These are phyloP conservation scores for Saccharomycopsis phalli DNA, from an alignment of 1,139 yeast genomes.

Conservation along the genomic window DNA sequence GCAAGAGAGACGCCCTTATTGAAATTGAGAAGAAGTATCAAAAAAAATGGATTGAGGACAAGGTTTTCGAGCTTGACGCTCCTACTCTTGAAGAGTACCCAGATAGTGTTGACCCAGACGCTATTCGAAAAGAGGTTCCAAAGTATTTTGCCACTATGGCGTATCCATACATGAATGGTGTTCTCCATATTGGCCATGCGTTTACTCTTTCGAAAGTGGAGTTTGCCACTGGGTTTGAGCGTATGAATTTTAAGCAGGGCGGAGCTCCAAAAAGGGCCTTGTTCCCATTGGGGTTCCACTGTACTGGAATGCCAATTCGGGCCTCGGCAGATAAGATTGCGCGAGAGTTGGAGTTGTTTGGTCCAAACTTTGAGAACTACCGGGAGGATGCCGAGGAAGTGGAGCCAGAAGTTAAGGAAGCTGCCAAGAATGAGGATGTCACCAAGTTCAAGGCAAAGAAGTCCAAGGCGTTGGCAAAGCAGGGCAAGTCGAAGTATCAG, in stretches of 20 bases:
- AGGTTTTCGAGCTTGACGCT: slow-evolving; percentile 79
- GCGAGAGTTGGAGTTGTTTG: slow-evolving; percentile 88
- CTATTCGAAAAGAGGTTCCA: slow-evolving; percentile 71
- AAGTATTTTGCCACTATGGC: slow-evolving; percentile 94
- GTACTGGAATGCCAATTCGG: slow-evolving; percentile 99
- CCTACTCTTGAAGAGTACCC: slow-evolving; percentile 64
- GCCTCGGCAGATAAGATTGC: slow-evolving; percentile 94
- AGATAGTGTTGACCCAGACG: slow-evolving; percentile 46
- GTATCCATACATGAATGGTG: slow-evolving; percentile 98
- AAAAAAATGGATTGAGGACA: slow-evolving; percentile 76
- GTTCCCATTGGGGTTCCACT: slow-evolving; percentile 96
- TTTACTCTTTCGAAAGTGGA: slow-evolving; percentile 94
- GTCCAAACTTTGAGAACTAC: slow-evolving; percentile 67
- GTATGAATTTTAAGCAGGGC: slow-evolving; percentile 46
- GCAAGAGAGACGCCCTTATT: slow-evolving; percentile 89
- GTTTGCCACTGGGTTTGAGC: slow-evolving; percentile 86
- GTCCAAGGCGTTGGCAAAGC: slow-evolving; percentile 86
- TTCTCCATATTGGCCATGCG: slow-evolving; percentile 94
- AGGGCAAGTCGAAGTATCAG: slow-evolving; percentile 91
- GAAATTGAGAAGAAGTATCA: slow-evolving; percentile 89
- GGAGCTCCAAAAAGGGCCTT: slow-evolving; percentile 69
- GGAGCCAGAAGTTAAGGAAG: slow-evolving; percentile 31
- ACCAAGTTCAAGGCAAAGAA: slow-evolving; percentile 89
- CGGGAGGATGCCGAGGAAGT: slow-evolving; percentile 51
- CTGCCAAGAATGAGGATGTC: slow-evolving; percentile 54